Base-by-base conservation (phyloP, 208 protist genomes). In the Acanthamoeba castellanii region DNA sequence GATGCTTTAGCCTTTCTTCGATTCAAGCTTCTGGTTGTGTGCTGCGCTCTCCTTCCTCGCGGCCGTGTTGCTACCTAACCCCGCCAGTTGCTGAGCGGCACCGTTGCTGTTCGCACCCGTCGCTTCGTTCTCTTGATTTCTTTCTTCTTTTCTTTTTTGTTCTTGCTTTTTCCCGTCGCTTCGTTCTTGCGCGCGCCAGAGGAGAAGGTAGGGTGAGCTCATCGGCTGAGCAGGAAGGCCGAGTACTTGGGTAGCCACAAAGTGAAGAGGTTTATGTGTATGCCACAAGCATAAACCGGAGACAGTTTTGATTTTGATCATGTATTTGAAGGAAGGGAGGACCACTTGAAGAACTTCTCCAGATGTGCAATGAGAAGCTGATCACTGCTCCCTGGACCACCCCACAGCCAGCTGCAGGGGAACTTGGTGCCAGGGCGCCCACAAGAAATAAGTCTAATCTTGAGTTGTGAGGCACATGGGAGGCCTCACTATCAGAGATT, bases 371-470 rank as follows among this genome's bases (percentile, higher is more conserved):
- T 66, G 59, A 3, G 59, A 66, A 66, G 59, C 59, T 4, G 59
- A 66, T 66, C 59, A 4, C 20, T 66, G 59, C 14, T 66, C 59
- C 14, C 20, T n/a, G 59, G 59, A 27, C 59, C 25, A 27, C n/a
- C n/a, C 59, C 59, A n/a, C 25, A 16, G 25, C 59, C 20, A 66
- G 59, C 59, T 66, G 59, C 3, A 27, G 59, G 20, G n/a, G n/a
- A n/a, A 66, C 25, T 7, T 66, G 59, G 20, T 27, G 2, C 59
- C 25, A 27, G 25, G 25, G 14, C 1, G 14, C 59, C 59, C 59
- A 66, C 59, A 27, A 66, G 59, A 66, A 66, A 66, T 66, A 66
- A 66, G 59, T 66, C 25, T 66, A 66, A 66, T 66, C 59, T 66
- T 66, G 14, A 27, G 25, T n/a, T 27, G 59, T 66, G 59, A 66